A percentile compares a stretch with the other conserved stretches of the same genome.
Conservation (phyloP, 192 early-diverging fungal species). For the Gaertneriomyces semiglobifer region DNA sequence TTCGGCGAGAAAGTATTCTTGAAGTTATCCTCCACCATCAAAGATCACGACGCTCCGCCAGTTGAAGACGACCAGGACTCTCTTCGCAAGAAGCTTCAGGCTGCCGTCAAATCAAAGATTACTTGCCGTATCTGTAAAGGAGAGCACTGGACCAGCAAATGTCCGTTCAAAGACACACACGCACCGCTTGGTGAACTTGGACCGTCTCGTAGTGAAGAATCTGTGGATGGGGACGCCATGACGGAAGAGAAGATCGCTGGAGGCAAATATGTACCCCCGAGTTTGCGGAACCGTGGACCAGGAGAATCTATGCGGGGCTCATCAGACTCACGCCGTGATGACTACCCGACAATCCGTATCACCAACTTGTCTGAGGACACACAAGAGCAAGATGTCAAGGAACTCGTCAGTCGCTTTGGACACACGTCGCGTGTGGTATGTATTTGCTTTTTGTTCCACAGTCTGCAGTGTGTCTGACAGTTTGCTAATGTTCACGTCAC, state of each 20-base stretch:
- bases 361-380: slow-evolving; percentile 95
- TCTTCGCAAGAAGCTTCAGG: slow-evolving; percentile 53
- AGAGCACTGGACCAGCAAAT: slow-evolving; percentile 93
- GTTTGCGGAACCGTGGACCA: slow-evolving; percentile 66
- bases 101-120: slow-evolving; percentile 69
- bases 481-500: not conserved
- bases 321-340: slow-evolving; percentile 39
- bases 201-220: slow-evolving; percentile 29
- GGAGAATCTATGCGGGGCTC: slow-evolving; percentile 25
- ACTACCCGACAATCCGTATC: slow-evolving; percentile 70
- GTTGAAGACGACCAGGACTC: slow-evolving; percentile 64
- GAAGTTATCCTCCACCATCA: slow-evolving; percentile 72
- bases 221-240: slow-evolving; percentile 8
- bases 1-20: slow-evolving; percentile 83
- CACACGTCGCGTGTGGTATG: slow-evolving; percentile 67
- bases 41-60: slow-evolving; percentile 49
- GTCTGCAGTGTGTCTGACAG: no score
- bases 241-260: slow-evolving; percentile 22
- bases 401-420: slow-evolving; percentile 86
- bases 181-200: slow-evolving; percentile 72
- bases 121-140: slow-evolving; percentile 97
- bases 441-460: not conserved
- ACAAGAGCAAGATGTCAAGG: slow-evolving; percentile 82
- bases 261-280: slow-evolving; percentile 84
- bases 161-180: slow-evolving; percentile 97